phyloP scores from a whole-genome alignment of 2,329 filamentous ascomycete genomes.

The Zarea fungicola region DNA sequence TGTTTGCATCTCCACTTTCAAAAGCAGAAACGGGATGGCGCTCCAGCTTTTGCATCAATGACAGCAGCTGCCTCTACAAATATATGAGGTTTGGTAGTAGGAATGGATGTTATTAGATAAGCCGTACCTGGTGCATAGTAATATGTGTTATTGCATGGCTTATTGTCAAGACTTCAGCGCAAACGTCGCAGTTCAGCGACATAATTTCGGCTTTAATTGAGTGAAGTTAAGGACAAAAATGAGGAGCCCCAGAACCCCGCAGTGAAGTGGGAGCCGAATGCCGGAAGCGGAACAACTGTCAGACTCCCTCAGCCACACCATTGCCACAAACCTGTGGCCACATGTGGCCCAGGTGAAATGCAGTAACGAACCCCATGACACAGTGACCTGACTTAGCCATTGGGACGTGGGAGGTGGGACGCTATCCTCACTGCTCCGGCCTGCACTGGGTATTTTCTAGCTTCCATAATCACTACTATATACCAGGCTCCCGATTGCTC shows the following conservation, averaged over 20 bases:
- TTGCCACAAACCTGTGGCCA: too few species aligned
- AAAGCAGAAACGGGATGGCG: not conserved
- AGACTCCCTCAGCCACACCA: too few species aligned
- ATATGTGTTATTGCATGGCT: not conserved
- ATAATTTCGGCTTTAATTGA: not conserved
- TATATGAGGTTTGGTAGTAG: too few species aligned
- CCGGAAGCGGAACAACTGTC: not conserved
- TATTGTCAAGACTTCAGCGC: not conserved
- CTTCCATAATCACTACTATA: too few species aligned
- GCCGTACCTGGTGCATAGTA: not conserved
- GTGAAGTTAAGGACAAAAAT: not conserved
- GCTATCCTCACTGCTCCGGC: too few species aligned
- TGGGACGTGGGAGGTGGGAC: too few species aligned
- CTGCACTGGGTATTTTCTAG: too few species aligned
- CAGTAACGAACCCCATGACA: too few species aligned
- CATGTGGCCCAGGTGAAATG: too few species aligned
- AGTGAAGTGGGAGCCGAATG: not conserved
- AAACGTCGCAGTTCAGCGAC: not conserved
- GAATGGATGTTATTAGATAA: not conserved
- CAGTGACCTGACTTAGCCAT: too few species aligned
- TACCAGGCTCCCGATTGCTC: too few species aligned
- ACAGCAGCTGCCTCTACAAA: not conserved
- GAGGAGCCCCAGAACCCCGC: not conserved
- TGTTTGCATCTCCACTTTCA: not conserved
- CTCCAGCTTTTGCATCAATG: not conserved